These are phyloP conservation scores for Schizochytrium sp. DNA, from an alignment of 108 stramenopile species.

Conservation along the genomic window DNA sequence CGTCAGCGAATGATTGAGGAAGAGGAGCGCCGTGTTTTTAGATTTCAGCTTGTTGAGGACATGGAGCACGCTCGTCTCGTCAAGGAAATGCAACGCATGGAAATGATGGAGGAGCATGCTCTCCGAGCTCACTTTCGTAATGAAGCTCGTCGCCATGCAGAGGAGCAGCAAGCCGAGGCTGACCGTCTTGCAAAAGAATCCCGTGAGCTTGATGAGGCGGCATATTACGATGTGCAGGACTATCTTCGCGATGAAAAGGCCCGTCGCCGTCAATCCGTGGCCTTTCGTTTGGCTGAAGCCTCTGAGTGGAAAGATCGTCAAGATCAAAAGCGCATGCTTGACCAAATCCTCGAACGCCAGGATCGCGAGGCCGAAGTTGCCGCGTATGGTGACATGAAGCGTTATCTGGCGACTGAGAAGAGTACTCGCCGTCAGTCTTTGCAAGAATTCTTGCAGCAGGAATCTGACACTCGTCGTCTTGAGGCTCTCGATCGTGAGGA, in stretches of 20 bases:
- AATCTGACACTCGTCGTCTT: constrained; percentile 1
- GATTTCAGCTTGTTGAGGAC: constrained; percentile 38
- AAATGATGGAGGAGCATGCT: not conserved
- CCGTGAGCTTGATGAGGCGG: constrained; percentile 51
- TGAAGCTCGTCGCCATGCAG: not conserved
- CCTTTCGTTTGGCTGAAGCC: not conserved
- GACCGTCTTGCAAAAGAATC: not conserved
- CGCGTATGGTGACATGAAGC: constrained; percentile 50
- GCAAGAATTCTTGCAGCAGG: constrained; percentile 19
- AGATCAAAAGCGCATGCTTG: not conserved
- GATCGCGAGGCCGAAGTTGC: constrained; percentile 32
- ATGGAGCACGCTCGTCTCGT: constrained; percentile 30
- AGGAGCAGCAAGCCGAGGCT: not conserved
- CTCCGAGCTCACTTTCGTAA: not conserved
- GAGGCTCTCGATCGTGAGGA: constrained; percentile 12
- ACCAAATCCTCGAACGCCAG: constrained; percentile 19
- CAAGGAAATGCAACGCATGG: constrained; percentile 50
- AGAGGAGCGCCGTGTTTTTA: constrained; percentile 23
- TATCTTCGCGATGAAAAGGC: not conserved
- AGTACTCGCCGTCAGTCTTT: constrained; percentile 15
- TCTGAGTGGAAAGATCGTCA: constrained; percentile 46
- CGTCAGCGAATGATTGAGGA: not conserved
- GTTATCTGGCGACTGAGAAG: constrained; percentile 21
- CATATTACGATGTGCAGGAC: constrained; percentile 40
- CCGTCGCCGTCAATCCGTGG: not conserved